Conservation (phyloP, 1,284 basidiomycete species). For the Athelia psychrophila region DNA sequence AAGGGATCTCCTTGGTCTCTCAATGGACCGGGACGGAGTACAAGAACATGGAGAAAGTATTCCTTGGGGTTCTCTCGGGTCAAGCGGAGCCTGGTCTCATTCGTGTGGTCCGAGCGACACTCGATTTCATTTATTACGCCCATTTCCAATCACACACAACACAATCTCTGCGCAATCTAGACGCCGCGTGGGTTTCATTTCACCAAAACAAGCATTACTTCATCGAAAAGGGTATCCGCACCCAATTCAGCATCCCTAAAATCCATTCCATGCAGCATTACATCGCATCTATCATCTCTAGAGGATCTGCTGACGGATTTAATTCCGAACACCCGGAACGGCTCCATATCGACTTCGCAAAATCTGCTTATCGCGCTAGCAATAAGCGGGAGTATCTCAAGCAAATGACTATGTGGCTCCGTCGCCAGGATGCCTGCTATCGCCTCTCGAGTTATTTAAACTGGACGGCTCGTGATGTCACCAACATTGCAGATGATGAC, state of each 20-base stretch:
- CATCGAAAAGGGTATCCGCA: constrained; percentile 11
- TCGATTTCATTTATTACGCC: constrained; percentile 27
- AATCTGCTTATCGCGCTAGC: constrained; percentile 20
- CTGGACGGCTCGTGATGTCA: no score
- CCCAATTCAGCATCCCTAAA: constrained; percentile 29
- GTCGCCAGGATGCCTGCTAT: not conserved
- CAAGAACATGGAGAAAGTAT: constrained; percentile 22
- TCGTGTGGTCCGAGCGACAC: constrained; percentile 11
- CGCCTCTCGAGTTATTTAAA: not conserved
- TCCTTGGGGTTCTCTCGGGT: constrained; percentile 18
- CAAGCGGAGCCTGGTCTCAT: constrained; percentile 5
- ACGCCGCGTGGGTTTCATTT: constrained; percentile 13
- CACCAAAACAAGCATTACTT: constrained; percentile 25
- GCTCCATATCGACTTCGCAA: constrained; percentile 26
- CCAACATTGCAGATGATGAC: not conserved
- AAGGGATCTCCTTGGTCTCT: constrained; percentile 20
- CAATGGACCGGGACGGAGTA: constrained; percentile 27
- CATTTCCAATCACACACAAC: constrained; percentile 16
- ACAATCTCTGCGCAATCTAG: constrained; percentile 7
- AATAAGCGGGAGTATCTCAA: constrained; percentile 18
- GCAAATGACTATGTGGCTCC: constrained; percentile 25
- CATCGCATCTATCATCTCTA: constrained; percentile 10
- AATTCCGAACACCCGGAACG: constrained; percentile 25
- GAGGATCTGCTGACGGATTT: constrained; percentile 17
- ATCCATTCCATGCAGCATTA: constrained; percentile 24